Percentiles rank a stretch among this genome's conserved stretches.
phyloP scores from a whole-genome alignment of 2,329 filamentous ascomycete species.

The Albophoma yamanashiensis region DNA sequence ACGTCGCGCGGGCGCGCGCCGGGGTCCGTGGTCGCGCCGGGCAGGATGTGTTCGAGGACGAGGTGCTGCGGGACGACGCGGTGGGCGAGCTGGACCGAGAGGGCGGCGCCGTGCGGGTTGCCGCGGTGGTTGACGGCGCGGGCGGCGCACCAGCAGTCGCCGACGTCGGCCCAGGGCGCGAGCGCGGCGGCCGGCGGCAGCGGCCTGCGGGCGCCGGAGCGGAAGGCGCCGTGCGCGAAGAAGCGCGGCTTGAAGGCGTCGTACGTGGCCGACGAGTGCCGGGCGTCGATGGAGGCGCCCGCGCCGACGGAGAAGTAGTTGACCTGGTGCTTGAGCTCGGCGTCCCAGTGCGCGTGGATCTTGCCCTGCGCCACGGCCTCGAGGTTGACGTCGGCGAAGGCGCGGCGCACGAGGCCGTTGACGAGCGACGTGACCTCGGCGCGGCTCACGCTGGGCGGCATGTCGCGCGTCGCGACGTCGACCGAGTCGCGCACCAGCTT shows the following conservation, averaged over 20 bases:
- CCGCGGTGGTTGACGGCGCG: constrained; percentile 26
- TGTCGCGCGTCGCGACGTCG: constrained; percentile 12
- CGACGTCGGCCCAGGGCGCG: constrained; percentile 60
- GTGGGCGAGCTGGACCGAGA: constrained; percentile 52
- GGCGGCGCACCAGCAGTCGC: constrained; percentile 79
- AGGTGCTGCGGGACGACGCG: constrained; percentile 56
- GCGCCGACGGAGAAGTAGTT: constrained; percentile 63
- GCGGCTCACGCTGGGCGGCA: constrained; percentile 22
- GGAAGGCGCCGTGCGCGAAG: constrained; percentile 2
- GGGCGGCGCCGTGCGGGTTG: constrained; percentile 43
- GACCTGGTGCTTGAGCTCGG: constrained; percentile 40
- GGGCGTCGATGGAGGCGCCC: constrained; percentile 54
- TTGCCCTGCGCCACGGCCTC: constrained; percentile 34
- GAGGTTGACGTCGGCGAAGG: constrained; percentile 33
- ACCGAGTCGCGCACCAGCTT: constrained; percentile 20
- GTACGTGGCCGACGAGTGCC: constrained; percentile 50
- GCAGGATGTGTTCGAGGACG: constrained; percentile 61
- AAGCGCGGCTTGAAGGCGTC: constrained; percentile 14
- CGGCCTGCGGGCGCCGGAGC: constrained; percentile 10
- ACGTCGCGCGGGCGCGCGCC: constrained; percentile 54
- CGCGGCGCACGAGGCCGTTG: constrained; percentile 28
- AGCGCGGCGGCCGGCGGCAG: constrained; percentile 46
- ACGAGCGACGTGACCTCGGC: constrained; percentile 30
- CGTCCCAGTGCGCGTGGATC: constrained; percentile 32
- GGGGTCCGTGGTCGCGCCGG: constrained; percentile 49